Evolutionary conservation across 371 early-diverging fungal genomes (phyloP).

Genomic region (Apophysomyces elegans): DNA sequence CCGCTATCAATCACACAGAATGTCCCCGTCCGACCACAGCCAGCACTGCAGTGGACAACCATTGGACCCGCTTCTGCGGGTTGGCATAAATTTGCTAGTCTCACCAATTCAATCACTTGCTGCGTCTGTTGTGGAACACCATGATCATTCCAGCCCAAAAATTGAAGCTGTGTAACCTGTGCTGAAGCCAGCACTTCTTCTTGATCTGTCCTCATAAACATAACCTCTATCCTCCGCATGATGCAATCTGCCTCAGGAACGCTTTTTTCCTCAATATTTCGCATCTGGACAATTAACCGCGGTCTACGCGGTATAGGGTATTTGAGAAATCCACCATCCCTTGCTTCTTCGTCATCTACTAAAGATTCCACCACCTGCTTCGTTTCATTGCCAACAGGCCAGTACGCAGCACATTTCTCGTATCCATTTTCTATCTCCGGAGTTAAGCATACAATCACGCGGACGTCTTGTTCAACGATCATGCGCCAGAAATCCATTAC

Average conservation of each 20-base stretch:
- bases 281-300: conserved; percentile 2
- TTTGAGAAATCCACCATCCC: conserved; percentile 8
- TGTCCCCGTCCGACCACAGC: conserved; percentile 97
- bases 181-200: conserved; percentile 11
- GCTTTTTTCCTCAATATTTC: conserved; percentile 16
- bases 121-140: conserved; percentile 65
- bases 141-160: conserved; percentile 91
- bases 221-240: conserved; percentile 21
- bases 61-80: conserved; percentile 49
- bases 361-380: conserved; percentile 5
- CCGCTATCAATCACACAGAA: conserved; percentile 68
- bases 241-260: conserved; percentile 21
- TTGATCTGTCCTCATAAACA: conserved; percentile 4
- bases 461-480: conserved; percentile 75
- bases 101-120: conserved; percentile 48
- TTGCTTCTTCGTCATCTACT: conserved; percentile 4
- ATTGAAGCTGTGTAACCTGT: conserved; percentile 77
- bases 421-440: conserved; percentile 70
- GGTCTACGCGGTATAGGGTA: neutral
- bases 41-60: conserved; percentile 89
- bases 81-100: conserved; percentile 38
- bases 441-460: conserved; percentile 88
- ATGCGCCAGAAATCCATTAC: conserved; percentile 90
- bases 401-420: conserved; percentile 80
- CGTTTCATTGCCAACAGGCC: conserved; percentile 56